Conservation (phyloP, 2,329 filamentous ascomycete species). For the Cyphellophora europaea region DNA sequence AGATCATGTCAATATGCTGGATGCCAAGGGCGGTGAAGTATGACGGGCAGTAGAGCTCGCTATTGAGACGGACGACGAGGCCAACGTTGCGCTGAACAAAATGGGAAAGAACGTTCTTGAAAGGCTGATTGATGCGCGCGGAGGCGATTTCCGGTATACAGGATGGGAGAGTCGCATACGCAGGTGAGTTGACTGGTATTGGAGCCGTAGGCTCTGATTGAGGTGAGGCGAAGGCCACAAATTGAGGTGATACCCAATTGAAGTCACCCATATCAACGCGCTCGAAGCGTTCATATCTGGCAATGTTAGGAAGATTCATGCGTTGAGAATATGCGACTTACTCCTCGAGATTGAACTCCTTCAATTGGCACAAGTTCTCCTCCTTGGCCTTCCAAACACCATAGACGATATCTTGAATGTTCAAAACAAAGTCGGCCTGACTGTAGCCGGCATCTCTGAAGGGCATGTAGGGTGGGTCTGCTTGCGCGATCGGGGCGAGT, state of each 20-base stretch:
- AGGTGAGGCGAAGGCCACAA: conserved; percentile 92
- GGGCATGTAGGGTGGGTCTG: conserved; percentile 95
- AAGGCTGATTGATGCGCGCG: conserved; percentile 67
- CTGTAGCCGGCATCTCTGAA: conserved; percentile 98
- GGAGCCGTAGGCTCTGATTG: conserved; percentile 69
- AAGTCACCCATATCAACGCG: conserved; percentile 97
- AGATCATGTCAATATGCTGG: conserved; percentile 97
- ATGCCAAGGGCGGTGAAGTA: conserved; percentile 95
- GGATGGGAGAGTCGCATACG: conserved; percentile 65
- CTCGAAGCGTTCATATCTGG: conserved; percentile 81
- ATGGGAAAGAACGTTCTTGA: conserved; percentile 91
- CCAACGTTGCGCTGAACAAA: conserved; percentile 84
- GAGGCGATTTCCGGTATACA: conserved; percentile 63
- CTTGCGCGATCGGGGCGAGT: conserved; percentile 88
- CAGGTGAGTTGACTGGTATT: conserved; percentile 62
- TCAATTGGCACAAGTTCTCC: conserved; percentile 79
- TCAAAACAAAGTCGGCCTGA: conserved; percentile 92
- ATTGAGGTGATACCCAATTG: conserved; percentile 96
- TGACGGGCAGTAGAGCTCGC: conserved; percentile 88
- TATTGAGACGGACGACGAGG: conserved; percentile 90
- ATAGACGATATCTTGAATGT: conserved; percentile 94
- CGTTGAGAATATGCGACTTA: conserved; percentile 27
- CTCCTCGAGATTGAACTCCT: conserved; percentile 92
- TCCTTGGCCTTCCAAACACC: conserved; percentile 99
- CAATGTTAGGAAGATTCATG: conserved; percentile 1